phyloP scores from a whole-genome alignment of 1,284 basidiomycete genomes.

The Microbotryomycetes sp. region DNA sequence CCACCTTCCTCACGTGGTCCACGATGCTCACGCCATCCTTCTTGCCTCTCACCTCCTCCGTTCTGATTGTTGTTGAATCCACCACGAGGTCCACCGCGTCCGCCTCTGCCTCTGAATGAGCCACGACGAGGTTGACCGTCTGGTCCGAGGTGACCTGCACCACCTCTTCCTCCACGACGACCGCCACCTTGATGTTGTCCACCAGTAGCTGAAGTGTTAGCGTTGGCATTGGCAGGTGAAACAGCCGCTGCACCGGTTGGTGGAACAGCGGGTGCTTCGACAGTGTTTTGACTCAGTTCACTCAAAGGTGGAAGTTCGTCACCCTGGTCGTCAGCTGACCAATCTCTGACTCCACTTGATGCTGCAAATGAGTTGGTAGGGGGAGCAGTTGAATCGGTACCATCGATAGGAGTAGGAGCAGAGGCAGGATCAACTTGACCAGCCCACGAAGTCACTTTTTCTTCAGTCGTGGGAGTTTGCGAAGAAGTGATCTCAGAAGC shows the following conservation, averaged over 20 bases:
- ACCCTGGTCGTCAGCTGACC: conserved; percentile 16
- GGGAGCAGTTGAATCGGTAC: background rate
- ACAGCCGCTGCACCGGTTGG: background rate
- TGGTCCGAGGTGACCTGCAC: background rate
- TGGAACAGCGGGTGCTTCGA: conserved; percentile 1
- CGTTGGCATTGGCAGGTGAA: background rate
- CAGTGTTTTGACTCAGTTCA: conserved; percentile 14
- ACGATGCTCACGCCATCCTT: conserved; percentile 1
- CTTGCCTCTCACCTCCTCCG: background rate
- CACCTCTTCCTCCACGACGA: background rate
- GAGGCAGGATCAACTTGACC: conserved; percentile 8
- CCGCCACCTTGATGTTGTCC: conserved; percentile 7
- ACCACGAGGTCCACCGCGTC: background rate
- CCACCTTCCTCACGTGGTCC: conserved; percentile 5
- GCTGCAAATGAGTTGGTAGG: conserved; percentile 12
- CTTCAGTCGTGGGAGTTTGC: conserved; percentile 39
- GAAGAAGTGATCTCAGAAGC: conserved; percentile 18
- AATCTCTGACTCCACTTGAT: conserved; percentile 19
- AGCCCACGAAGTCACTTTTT: conserved; percentile 25
- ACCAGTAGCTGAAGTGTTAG: background rate
- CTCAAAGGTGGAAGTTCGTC: conserved; percentile 15
- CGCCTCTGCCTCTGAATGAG: background rate
- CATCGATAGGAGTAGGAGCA: conserved; percentile 1
- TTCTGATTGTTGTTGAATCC: background rate
- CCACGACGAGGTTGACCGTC: background rate